Percentiles rank a stretch among this genome's conserved stretches.
These are phyloP conservation scores for Sporothrix dimorphospora DNA, from an alignment of 2,329 filamentous ascomycete species.

Conservation along the genomic window DNA sequence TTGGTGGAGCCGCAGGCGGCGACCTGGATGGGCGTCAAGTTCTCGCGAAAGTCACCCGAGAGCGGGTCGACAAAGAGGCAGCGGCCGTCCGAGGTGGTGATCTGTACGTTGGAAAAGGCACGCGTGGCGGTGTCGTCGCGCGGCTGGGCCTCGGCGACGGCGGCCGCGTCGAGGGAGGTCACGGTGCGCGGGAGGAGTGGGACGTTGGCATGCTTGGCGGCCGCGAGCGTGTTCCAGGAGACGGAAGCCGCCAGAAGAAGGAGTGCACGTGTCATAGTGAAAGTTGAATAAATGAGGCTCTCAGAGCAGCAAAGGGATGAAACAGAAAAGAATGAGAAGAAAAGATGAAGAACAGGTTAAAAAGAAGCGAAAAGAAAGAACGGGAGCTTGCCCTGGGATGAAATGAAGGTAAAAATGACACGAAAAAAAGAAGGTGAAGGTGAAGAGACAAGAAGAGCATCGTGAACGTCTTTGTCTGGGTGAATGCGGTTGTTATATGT, in stretches of 20 bases:
- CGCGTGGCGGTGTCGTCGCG: constrained; percentile 50
- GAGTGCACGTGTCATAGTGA: constrained; percentile 9
- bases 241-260: constrained; percentile 23
- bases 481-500: constrained; percentile 8
- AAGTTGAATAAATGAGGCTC: background rate
- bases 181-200: constrained; percentile 43
- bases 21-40: constrained; percentile 52
- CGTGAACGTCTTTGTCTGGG: background rate
- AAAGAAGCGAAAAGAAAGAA: constrained; percentile 29
- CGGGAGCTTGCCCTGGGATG: constrained; percentile 43
- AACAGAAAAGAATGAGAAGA: constrained; percentile 18
- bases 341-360: constrained; percentile 26
- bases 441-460: constrained; percentile 27
- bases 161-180: constrained; percentile 47
- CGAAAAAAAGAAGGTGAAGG: constrained; percentile 31
- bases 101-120: constrained; percentile 49
- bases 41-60: constrained; percentile 53
- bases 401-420: constrained; percentile 29
- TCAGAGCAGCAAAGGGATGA: background rate
- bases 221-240: constrained; percentile 34
- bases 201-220: constrained; percentile 32
- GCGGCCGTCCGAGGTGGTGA: constrained; percentile 49
- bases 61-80: constrained; percentile 53
- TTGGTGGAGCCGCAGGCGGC: constrained; percentile 48
- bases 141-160: constrained; percentile 50